These are phyloP conservation scores for Leccinum barrowsii DNA, from an alignment of 768 basidiomycete species.

Conservation along the genomic window DNA sequence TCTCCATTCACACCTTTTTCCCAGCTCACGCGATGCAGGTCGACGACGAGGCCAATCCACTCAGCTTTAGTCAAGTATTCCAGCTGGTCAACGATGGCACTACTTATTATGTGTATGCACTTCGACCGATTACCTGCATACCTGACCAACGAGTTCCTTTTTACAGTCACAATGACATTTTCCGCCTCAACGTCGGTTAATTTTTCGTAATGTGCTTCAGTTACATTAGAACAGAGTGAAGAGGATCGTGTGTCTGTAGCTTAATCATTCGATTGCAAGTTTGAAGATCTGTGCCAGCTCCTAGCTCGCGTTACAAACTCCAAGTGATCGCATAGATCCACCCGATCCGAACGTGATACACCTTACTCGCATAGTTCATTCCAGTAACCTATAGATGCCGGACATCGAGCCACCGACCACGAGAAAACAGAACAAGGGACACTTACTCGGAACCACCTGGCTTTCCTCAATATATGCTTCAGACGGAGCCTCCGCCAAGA, in stretches of 20 bases:
- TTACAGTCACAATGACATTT: slow-evolving; percentile 78
- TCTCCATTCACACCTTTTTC: neutral
- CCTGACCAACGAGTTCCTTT: slow-evolving; percentile 3
- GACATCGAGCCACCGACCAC: neutral
- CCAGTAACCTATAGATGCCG: slow-evolving; percentile 8
- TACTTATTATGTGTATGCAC: slow-evolving; percentile 81
- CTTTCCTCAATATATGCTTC: slow-evolving; percentile 12
- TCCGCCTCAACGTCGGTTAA: slow-evolving; percentile 79
- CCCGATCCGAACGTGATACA: neutral
- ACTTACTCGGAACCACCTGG: slow-evolving; percentile 15
- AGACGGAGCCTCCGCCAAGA: slow-evolving; percentile 20
- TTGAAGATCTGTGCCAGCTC: neutral
- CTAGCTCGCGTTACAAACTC: neutral
- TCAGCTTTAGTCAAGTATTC: slow-evolving; percentile 92
- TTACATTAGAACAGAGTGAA: slow-evolving; percentile 12
- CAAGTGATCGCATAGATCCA: neutral
- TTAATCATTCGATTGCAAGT: neutral
- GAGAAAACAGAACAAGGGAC: neutral
- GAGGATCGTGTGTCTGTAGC: slow-evolving; percentile 9
- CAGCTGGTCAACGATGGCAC: slow-evolving; percentile 75
- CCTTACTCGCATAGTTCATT: slow-evolving; percentile 11
- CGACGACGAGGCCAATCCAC: slow-evolving; percentile 73
- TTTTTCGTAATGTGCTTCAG: neutral
- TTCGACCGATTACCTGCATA: neutral
- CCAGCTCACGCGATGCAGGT: slow-evolving; percentile 46